Evolutionary conservation across 306 rosid genomes (phyloP), one percentile per base, ranked within the genome.

Genomic region (Prunus davidiana): DNA sequence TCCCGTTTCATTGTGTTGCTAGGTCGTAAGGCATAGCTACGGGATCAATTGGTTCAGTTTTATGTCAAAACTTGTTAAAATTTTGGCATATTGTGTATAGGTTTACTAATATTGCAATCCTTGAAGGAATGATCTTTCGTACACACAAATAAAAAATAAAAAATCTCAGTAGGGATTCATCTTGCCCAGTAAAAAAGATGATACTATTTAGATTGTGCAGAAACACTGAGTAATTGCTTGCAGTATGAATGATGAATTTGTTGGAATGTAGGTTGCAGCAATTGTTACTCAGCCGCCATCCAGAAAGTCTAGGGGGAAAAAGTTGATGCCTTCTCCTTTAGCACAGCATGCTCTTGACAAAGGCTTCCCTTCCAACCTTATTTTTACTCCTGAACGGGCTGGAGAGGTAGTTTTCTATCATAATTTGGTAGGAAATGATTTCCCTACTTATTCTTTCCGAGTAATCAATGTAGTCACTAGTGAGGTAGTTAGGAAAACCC

Each of bases 281-380:
- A 89, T 94, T 85, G 96, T 94, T 34, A 92, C 97, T 66, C 98
- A 90, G 69, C 97, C 97, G 27, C 82, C 95, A 41, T 86, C 97
- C 56, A 89, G 95, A 82, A 92, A 89, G 80, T 90, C 86, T 69
- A 81, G 98, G 79, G 98, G 98, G 3, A 92, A 73, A 46, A 90
- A 88, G 71, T 54, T 92, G 79, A 24, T 72, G 79, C 95, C 91
- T 19, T 92, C 98, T 66, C 97, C 97, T 10, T 71, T 94, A 70
- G 98, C 97, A 2, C 81, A 82, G 47, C 82, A 72, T 89, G 98
- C 98, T 71, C 89, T 94, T 64, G 86, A 92, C 6, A 87, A 82
- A 66, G 93, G 93, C 78, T 93, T 93, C 82, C 84, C 95, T 68
- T 66, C 96, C 49, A 82, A 92, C 73, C 87, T 87, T 55, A 89